These are phyloP conservation scores for Penicillium egyptiacum DNA, from an alignment of 495 filamentous ascomycete species.

Conservation along the genomic window DNA sequence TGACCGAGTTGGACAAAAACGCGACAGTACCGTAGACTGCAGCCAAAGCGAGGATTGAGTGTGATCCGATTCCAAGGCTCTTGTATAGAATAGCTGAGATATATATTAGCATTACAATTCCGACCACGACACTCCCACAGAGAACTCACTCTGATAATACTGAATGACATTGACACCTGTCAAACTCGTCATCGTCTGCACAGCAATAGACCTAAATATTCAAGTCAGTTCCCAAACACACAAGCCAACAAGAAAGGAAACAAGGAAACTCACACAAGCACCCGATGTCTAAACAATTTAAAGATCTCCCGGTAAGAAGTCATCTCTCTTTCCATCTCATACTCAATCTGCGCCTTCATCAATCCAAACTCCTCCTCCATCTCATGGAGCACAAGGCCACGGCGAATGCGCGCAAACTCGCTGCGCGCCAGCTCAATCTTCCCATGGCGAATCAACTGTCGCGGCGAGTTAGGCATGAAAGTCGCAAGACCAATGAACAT, in stretches of 20 bases:
- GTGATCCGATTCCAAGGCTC: slow-evolving; percentile 52
- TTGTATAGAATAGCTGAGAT: slow-evolving; percentile 52
- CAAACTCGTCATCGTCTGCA: slow-evolving; percentile 59
- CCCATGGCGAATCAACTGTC: slow-evolving; percentile 55
- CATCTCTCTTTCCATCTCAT: slow-evolving; percentile 58
- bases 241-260: not conserved
- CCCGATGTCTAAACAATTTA: slow-evolving; percentile 50
- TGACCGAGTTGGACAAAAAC: slow-evolving; percentile 53
- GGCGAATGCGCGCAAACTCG: slow-evolving; percentile 51
- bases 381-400: slow-evolving; percentile 49
- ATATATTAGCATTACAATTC: slow-evolving; percentile 4
- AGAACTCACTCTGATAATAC: slow-evolving; percentile 53
- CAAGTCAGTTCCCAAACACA: slow-evolving; percentile 5
- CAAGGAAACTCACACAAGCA: slow-evolving; percentile 41
- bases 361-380: slow-evolving; percentile 54
- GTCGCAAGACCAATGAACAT: slow-evolving; percentile 56
- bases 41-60: slow-evolving; percentile 54
- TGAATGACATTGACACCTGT: slow-evolving; percentile 60
- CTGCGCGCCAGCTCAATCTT: slow-evolving; percentile 49
- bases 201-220: slow-evolving; percentile 47
- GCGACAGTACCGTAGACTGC: slow-evolving; percentile 57
- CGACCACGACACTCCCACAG: not conserved
- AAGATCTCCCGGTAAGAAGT: slow-evolving; percentile 55
- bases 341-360: slow-evolving; percentile 60
- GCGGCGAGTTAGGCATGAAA: slow-evolving; percentile 61